These are phyloP conservation scores for Xylariaceae sp. DNA, from an alignment of 2,329 filamentous ascomycete species.

Conservation along the genomic window DNA sequence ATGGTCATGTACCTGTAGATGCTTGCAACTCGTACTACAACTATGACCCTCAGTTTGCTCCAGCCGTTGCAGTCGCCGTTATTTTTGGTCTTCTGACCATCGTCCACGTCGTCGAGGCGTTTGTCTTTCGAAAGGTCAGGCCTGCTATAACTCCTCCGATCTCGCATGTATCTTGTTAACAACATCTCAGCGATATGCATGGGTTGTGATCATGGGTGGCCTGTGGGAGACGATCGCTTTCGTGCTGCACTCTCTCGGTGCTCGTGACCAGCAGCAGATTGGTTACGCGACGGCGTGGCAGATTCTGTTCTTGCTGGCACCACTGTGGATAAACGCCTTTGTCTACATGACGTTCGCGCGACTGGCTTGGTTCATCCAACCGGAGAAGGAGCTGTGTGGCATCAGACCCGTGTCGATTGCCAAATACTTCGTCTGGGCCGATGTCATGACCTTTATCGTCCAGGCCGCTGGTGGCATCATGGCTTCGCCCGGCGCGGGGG, in stretches of 20 bases:
- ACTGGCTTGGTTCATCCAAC: conserved; percentile 34
- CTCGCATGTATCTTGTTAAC: neutral
- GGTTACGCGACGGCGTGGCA: conserved; percentile 27
- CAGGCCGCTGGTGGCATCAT: conserved; percentile 37
- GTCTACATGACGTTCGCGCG: conserved; percentile 40
- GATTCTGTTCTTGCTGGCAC: conserved; percentile 37
- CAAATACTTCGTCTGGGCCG: conserved; percentile 42
- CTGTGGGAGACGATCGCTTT: conserved; percentile 37
- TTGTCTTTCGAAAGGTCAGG: conserved; percentile 18
- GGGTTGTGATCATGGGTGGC: conserved; percentile 37
- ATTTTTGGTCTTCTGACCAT: conserved; percentile 21
- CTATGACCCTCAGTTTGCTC: conserved; percentile 20
- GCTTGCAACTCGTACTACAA: conserved; percentile 28
- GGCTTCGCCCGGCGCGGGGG: conserved; percentile 22
- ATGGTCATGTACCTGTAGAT: conserved; percentile 20
- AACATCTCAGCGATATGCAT: conserved; percentile 13
- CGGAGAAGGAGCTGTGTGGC: conserved; percentile 32
- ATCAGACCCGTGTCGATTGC: conserved; percentile 35
- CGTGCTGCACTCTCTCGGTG: conserved; percentile 30
- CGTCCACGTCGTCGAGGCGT: conserved; percentile 17
- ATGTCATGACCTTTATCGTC: conserved; percentile 43
- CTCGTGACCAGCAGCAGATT: conserved; percentile 33
- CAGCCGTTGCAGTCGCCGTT: conserved; percentile 20
- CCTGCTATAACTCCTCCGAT: neutral
- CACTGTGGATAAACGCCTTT: conserved; percentile 41